These are phyloP conservation scores for Murraya paniculata DNA, from an alignment of 345 rosid genomes.

Conservation along the genomic window DNA sequence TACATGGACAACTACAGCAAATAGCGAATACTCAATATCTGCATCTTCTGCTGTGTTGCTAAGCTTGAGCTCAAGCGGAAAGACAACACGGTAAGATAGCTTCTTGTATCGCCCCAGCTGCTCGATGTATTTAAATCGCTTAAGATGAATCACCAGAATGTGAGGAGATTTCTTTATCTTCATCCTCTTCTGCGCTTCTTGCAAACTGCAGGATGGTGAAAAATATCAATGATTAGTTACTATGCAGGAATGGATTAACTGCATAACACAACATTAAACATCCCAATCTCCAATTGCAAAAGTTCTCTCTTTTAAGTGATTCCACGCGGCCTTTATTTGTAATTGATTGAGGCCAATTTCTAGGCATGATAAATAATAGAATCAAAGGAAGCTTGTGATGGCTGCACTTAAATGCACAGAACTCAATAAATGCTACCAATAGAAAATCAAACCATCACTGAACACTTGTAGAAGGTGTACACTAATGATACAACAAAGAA, in stretches of 20 bases:
- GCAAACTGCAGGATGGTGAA: slow-evolving; percentile 62
- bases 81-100: slow-evolving; percentile 89
- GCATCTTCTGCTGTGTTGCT: slow-evolving; percentile 90
- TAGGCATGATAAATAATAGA: not conserved
- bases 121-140: slow-evolving; percentile 95
- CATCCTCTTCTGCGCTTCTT: slow-evolving; percentile 99
- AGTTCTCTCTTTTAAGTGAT: not conserved
- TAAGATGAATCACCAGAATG: slow-evolving; percentile 85
- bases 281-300: not conserved
- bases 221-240: not conserved
- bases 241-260: not conserved
- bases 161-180: slow-evolving; percentile 98
- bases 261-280: not conserved
- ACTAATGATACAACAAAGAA: not conserved
- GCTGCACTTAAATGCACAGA: not conserved
- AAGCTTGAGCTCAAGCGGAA: slow-evolving; percentile 92
- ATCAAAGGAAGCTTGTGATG: not conserved
- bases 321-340: not conserved
- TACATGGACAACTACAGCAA: slow-evolving; percentile 97
- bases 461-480: not conserved
- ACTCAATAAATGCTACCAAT: not conserved
- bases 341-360: not conserved
- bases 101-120: slow-evolving; percentile 96
- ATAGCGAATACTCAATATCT: slow-evolving; percentile 86
- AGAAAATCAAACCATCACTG: not conserved